phyloP scores from a whole-genome alignment of 1,284 basidiomycete species.

The Bothia castanella region DNA sequence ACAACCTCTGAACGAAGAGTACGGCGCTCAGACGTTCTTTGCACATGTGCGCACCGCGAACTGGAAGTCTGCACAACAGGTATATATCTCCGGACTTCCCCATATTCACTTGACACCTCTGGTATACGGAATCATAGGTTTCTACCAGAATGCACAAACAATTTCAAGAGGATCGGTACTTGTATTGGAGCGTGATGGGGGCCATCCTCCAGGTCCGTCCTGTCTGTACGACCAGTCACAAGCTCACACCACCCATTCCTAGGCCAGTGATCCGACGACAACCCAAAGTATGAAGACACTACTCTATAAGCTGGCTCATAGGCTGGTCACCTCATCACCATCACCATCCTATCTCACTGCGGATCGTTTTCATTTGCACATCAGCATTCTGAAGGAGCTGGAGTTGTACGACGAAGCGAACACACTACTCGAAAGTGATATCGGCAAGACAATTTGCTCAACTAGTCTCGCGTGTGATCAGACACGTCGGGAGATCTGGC shows the following conservation, averaged over 20 bases:
- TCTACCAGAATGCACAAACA: slow-evolving; percentile 76
- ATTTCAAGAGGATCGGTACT: slow-evolving; percentile 72
- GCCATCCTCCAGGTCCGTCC: slow-evolving; percentile 68
- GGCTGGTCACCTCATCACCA: slow-evolving; percentile 58
- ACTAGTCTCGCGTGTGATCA: slow-evolving; percentile 74
- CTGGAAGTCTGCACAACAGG: slow-evolving; percentile 81
- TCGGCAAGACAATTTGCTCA: slow-evolving; percentile 62
- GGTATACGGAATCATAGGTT: slow-evolving; percentile 39
- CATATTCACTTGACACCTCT: slow-evolving; percentile 4
- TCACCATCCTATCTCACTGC: slow-evolving; percentile 60
- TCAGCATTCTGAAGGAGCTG: slow-evolving; percentile 68
- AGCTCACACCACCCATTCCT: slow-evolving; percentile 14
- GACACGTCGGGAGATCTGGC: slow-evolving; percentile 67
- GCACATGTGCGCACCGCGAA: slow-evolving; percentile 72
- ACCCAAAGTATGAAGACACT: slow-evolving; percentile 58
- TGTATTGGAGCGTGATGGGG: slow-evolving; percentile 81
- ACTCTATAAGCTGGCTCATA: slow-evolving; percentile 67
- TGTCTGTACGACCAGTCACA: neutral
- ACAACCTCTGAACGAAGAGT: slow-evolving; percentile 74
- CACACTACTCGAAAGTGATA: slow-evolving; percentile 62
- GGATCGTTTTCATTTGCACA: slow-evolving; percentile 73
- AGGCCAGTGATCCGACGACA: slow-evolving; percentile 65
- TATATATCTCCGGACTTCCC: slow-evolving; percentile 22
- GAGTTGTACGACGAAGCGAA: slow-evolving; percentile 66
- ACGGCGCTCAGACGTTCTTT: slow-evolving; percentile 79